Percentiles rank a stretch among this genome's conserved stretches.
phyloP scores from a whole-genome alignment of 352 stramenopile species.

The Phytopythium litorale region DNA sequence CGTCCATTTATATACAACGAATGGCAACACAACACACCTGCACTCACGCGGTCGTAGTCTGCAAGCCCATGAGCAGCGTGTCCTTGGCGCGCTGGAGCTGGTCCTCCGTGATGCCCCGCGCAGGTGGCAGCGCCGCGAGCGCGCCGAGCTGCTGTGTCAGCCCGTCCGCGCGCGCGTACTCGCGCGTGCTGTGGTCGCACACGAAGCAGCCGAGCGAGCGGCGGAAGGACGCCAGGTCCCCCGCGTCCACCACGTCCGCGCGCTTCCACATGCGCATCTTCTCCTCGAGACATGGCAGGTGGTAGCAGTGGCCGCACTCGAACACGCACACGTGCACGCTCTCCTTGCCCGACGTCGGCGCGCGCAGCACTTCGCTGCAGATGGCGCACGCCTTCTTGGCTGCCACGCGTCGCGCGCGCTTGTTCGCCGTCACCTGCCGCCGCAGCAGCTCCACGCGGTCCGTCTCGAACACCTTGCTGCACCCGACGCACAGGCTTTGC shows the following conservation, averaged over 20 bases:
- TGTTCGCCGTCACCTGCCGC: slow-evolving; percentile 58
- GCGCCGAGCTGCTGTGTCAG: slow-evolving; percentile 39
- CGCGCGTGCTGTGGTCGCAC: slow-evolving; percentile 73
- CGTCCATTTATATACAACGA: not conserved
- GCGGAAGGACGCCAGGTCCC: slow-evolving; percentile 34
- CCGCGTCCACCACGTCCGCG: slow-evolving; percentile 39
- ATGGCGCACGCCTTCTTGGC: slow-evolving; percentile 59
- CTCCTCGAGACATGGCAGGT: slow-evolving; percentile 74
- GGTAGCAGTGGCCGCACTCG: slow-evolving; percentile 81
- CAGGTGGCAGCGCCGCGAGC: slow-evolving; percentile 19
- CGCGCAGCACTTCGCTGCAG: slow-evolving; percentile 53
- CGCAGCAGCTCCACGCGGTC: slow-evolving; percentile 70
- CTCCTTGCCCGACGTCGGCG: slow-evolving; percentile 40
- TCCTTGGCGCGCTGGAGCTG: slow-evolving; percentile 78
- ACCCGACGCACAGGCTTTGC: slow-evolving; percentile 75
- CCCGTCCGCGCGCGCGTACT: slow-evolving; percentile 37
- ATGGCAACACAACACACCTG: not conserved
- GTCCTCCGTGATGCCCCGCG: slow-evolving; percentile 58
- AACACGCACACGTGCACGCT: slow-evolving; percentile 71
- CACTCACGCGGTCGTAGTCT: slow-evolving; percentile 16
- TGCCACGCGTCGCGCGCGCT: slow-evolving; percentile 55
- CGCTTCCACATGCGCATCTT: slow-evolving; percentile 88
- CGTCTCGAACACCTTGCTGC: slow-evolving; percentile 75
- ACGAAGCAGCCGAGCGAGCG: slow-evolving; percentile 72
- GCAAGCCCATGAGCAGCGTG: slow-evolving; percentile 30